A percentile compares a stretch with the other conserved stretches of the same genome.
Evolutionary conservation across 2,329 filamentous ascomycete species (phyloP).

Genomic region (Fonsecaea erecta): DNA sequence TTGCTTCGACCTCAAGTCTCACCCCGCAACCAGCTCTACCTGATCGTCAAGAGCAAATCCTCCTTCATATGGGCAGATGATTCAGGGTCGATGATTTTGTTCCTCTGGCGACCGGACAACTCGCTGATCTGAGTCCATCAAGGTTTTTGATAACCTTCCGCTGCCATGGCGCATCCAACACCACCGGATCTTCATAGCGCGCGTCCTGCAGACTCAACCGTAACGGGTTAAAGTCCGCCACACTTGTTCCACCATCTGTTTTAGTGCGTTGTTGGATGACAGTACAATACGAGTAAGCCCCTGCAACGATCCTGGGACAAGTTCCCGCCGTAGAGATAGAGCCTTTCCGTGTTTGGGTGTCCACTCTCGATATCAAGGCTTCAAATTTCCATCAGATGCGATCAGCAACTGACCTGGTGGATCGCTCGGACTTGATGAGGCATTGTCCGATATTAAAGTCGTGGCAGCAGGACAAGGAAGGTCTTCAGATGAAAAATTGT

Average conservation of each 20-base stretch:
- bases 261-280: slow-evolving; percentile 22
- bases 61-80: background rate
- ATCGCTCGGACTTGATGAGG: background rate
- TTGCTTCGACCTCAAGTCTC: background rate
- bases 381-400: slow-evolving; percentile 34
- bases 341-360: slow-evolving; percentile 14
- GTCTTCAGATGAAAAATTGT: background rate
- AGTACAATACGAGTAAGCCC: slow-evolving; percentile 23
- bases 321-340: slow-evolving; percentile 20
- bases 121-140: slow-evolving; percentile 4
- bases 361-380: slow-evolving; percentile 33
- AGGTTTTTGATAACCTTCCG: background rate
- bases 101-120: background rate
- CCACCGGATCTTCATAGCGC: background rate
- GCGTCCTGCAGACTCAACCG: background rate
- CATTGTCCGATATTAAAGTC: slow-evolving; percentile 7
- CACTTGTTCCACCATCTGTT: slow-evolving; percentile 33
- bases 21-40: background rate
- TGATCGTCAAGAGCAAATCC: background rate
- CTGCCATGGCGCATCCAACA: background rate
- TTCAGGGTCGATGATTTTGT: background rate
- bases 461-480: background rate
- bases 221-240: slow-evolving; percentile 20
- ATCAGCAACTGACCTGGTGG: slow-evolving; percentile 5
- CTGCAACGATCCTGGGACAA: slow-evolving; percentile 11